Conservation (phyloP, 441 rosid species). For the Euphorbia corollata region DNA sequence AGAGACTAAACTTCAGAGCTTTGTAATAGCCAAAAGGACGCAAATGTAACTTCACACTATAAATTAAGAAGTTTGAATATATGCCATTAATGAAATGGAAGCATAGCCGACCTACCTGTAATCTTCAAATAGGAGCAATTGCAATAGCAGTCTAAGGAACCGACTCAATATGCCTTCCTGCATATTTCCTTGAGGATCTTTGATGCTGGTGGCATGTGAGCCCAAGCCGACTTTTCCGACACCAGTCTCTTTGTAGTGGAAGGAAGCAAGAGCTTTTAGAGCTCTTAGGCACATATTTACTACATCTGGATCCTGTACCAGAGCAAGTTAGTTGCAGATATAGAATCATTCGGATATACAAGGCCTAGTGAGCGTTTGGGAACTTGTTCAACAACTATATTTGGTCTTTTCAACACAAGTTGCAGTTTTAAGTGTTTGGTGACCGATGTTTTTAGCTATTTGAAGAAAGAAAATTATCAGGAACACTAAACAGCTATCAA, state of each 20-base stretch:
- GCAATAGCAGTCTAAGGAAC: constrained; percentile 66
- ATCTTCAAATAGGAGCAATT: constrained; percentile 84
- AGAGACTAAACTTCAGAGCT: constrained; percentile 15
- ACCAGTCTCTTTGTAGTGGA: constrained; percentile 70
- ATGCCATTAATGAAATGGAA: not conserved
- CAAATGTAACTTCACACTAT: constrained; percentile 5
- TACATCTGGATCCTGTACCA: constrained; percentile 62
- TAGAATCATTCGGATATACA: constrained; percentile 2
- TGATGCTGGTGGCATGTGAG: constrained; percentile 45
- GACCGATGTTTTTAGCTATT: too few relatives aligned
- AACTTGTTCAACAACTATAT: too few relatives aligned
- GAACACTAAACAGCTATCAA: too few relatives aligned
- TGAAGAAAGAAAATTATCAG: too few relatives aligned
- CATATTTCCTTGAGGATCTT: constrained; percentile 49
- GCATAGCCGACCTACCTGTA: constrained; percentile 53
- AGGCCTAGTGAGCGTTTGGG: not conserved
- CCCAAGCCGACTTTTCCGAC: constrained; percentile 67
- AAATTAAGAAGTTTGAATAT: not conserved
- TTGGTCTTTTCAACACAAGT: too few relatives aligned
- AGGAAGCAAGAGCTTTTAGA: constrained; percentile 79
- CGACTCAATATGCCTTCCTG: constrained; percentile 67
- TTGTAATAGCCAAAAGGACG: constrained; percentile 7
- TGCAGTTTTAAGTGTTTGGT: too few relatives aligned
- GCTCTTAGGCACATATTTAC: constrained; percentile 89
- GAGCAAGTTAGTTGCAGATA: not conserved